Evolutionary conservation across 352 stramenopile genomes (phyloP), one percentile per base, ranked within the genome.

Genomic region (Globisporangium cylindrosporum): DNA sequence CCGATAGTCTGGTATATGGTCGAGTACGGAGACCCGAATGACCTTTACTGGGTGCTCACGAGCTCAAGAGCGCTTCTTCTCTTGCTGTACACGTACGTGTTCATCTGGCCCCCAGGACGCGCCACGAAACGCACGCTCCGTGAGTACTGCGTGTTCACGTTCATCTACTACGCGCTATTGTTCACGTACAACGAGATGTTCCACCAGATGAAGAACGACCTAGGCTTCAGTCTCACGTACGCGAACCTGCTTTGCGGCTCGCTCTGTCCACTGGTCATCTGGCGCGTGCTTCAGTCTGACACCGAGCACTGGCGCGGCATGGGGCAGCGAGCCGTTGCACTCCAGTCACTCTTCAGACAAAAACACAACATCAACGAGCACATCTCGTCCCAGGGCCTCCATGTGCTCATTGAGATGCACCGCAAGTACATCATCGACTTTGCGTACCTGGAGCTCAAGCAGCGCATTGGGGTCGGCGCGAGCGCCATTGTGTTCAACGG

Each of bases 391-490:
- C 74, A 87, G 20, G 80, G 81, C 1, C 74, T 90, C 9, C 82
- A 90, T 41, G 75, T 90, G 46, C 72, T 90, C 60, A 88, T 89
- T 46, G 79, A 89, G 62, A 89, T 89, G 81, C 80, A 90, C 57
- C 80, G 82, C 63, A 89, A 89, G 68, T 83, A 84, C 68, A 85
- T 90, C 64, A 88, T 90, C 48, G 82, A 90, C 67, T 90, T 90
- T 66, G 82, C 82, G 4, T 86, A 86, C 12, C 62, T 91, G 24
- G 70, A 90, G 59, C 48, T 91, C 51, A 80, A 81, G 48, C 62
- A 84, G 25, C 70, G 72, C 2, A 88, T 90, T 38, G 82, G 80
- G n/a, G 67, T 79, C 6, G 80, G 80, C 0, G 77, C 76, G 6
- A 88, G 76, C 51, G 79, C 71, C 10, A 68, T 79, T 0, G 80